phyloP scores from a whole-genome alignment of 495 filamentous ascomycete species.

The Tetracladium setigerum region DNA sequence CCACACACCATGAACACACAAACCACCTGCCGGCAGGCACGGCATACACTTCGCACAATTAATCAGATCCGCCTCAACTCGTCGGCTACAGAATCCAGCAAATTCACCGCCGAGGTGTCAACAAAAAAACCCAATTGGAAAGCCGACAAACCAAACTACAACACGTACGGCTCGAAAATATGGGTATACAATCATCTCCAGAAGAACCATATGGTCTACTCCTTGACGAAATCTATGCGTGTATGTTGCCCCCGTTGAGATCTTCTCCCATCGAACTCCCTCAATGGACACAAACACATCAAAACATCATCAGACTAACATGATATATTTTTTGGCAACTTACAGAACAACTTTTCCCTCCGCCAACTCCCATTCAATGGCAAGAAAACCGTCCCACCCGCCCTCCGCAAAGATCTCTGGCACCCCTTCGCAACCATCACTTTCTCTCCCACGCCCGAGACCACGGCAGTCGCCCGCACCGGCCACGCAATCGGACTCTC shows the following conservation, averaged over 20 bases:
- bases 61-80: conserved; percentile 4
- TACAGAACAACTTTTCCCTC: conserved; percentile 57
- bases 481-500: conserved; percentile 51
- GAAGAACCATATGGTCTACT: conserved; percentile 79
- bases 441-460: conserved; percentile 41
- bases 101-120: background rate
- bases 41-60: conserved; percentile 1
- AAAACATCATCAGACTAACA: background rate
- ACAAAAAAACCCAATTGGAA: conserved; percentile 5
- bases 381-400: conserved; percentile 76
- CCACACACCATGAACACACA: conserved; percentile 13
- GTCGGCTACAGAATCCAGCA: background rate
- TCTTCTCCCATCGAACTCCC: background rate
- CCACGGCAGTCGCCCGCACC: conserved; percentile 7
- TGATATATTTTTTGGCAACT: background rate
- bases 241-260: conserved; percentile 34
- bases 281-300: too few relatives aligned
- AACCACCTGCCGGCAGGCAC: conserved; percentile 1
- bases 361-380: conserved; percentile 79
- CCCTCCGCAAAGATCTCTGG: conserved; percentile 89
- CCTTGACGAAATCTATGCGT: conserved; percentile 57
- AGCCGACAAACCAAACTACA: conserved; percentile 5
- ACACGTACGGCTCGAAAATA: conserved; percentile 56
- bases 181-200: conserved; percentile 76
- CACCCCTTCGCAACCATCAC: conserved; percentile 66